Percentiles rank a stretch among this genome's conserved stretches.
These are phyloP conservation scores for Vaccinium darrowii DNA, from an alignment of 148 eudicot species.

Conservation along the genomic window DNA sequence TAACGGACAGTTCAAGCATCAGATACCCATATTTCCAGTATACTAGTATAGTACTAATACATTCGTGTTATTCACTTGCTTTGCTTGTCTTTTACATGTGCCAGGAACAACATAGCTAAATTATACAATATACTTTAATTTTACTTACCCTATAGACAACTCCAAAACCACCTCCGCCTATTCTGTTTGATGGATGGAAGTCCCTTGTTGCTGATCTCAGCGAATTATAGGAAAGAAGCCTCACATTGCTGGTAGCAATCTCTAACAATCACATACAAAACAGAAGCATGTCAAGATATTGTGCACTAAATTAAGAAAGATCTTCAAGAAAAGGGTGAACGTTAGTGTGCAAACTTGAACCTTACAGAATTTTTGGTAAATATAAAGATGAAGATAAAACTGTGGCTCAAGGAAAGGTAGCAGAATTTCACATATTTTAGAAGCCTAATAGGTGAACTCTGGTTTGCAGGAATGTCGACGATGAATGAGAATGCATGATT, in stretches of 20 bases:
- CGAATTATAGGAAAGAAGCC: constrained; percentile 40
- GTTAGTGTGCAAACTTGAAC: neutral
- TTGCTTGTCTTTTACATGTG: neutral
- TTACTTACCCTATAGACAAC: constrained; percentile 43
- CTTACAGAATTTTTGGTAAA: neutral
- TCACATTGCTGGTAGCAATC: constrained; percentile 37
- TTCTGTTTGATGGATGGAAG: constrained; percentile 49
- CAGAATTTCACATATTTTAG: neutral
- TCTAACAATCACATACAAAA: constrained; percentile 22
- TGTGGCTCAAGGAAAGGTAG: neutral
- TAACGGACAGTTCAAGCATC: neutral
- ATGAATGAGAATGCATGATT: neutral
- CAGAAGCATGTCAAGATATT: neutral
- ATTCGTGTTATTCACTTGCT: neutral
- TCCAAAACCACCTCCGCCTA: constrained; percentile 58
- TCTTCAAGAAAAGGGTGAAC: neutral
- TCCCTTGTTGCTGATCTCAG: constrained; percentile 50
- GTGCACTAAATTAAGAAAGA: neutral
- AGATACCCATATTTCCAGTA: neutral
- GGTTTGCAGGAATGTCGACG: no score
- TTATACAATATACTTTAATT: neutral
- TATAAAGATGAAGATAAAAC: neutral
- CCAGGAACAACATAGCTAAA: neutral
- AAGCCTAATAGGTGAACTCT: neutral
- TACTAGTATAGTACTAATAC: neutral